Percentiles rank a stretch among this genome's conserved stretches.
Conservation (phyloP, 78 protist genomes). For the Bigelowiella natans region DNA sequence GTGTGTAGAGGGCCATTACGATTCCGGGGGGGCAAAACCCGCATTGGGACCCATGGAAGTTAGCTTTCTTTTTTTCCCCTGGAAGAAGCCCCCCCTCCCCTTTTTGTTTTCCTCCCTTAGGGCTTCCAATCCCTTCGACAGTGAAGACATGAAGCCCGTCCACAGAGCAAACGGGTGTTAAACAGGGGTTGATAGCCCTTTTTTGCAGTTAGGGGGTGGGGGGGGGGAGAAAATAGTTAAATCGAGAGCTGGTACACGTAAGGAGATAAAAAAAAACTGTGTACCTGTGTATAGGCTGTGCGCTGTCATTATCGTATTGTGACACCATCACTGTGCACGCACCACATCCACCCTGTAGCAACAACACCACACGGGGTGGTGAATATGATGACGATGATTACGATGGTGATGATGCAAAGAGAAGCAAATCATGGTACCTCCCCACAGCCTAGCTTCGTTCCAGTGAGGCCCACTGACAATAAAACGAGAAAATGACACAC, state of each 20-base stretch:
- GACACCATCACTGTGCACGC: slow-evolving; percentile 81
- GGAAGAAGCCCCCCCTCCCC: slow-evolving; percentile 9
- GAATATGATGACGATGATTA: too few relatives aligned
- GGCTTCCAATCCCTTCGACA: slow-evolving; percentile 69
- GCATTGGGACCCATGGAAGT: slow-evolving; percentile 73
- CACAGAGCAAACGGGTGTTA: slow-evolving; percentile 57
- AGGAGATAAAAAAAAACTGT: too few relatives aligned
- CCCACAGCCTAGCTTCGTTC: slow-evolving; percentile 80
- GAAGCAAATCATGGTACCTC: slow-evolving; percentile 19
- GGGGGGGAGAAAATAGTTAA: too few relatives aligned
- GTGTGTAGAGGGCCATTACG: too few relatives aligned
- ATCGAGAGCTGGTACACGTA: too few relatives aligned
- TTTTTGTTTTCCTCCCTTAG: neutral
- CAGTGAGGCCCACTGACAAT: slow-evolving; percentile 40
- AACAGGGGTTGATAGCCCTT: slow-evolving; percentile 61
- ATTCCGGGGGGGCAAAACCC: slow-evolving; percentile 89
- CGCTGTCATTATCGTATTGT: too few relatives aligned
- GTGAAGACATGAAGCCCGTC: slow-evolving; percentile 63
- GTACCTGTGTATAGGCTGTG: too few relatives aligned
- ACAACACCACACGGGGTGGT: neutral
- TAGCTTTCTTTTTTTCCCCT: slow-evolving; percentile 44
- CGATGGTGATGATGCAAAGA: neutral
- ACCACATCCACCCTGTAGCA: slow-evolving; percentile 74
- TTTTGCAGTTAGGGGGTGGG: too few relatives aligned
- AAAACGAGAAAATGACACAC: neutral